Conservation (phyloP, 441 rosid genomes). For the Gossypium schwendimanii region DNA sequence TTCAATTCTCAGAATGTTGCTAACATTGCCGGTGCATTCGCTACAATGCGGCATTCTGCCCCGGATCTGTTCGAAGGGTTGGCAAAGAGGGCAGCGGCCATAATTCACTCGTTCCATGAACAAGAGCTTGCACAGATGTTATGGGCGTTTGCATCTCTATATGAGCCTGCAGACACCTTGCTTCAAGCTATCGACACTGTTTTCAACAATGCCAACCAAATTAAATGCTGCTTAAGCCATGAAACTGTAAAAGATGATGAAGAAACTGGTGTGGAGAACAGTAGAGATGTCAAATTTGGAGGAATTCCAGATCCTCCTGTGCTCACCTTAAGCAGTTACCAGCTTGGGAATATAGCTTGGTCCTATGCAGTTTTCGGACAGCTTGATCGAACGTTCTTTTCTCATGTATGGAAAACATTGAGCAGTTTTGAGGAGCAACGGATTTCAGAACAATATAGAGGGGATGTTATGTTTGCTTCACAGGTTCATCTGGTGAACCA, state of each 20-base stretch:
- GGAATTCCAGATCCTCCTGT: slow-evolving; percentile 29
- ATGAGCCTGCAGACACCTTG: slow-evolving; percentile 57
- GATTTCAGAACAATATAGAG: slow-evolving; percentile 82
- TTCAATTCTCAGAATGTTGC: slow-evolving; percentile 92
- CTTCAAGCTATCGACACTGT: slow-evolving; percentile 60
- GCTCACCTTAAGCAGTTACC: slow-evolving; percentile 67
- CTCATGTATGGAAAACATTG: slow-evolving; percentile 56
- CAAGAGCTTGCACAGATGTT: slow-evolving; percentile 83
- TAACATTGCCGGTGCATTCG: slow-evolving; percentile 84
- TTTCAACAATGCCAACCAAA: slow-evolving; percentile 43
- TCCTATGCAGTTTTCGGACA: slow-evolving; percentile 90
- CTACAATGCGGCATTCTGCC: slow-evolving; percentile 83
- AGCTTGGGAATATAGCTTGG: slow-evolving; percentile 92
- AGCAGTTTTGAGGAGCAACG: slow-evolving; percentile 60
- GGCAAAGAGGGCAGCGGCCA: slow-evolving; percentile 52
- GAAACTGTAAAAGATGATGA: slow-evolving; percentile 27
- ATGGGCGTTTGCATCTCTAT: slow-evolving; percentile 88
- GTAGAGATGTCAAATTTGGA: slow-evolving; percentile 17
- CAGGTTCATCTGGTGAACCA: slow-evolving; percentile 81
- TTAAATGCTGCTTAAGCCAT: slow-evolving; percentile 35
- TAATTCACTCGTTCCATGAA: slow-evolving; percentile 50
- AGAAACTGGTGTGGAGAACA: slow-evolving; percentile 16
- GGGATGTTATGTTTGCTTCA: slow-evolving; percentile 84
- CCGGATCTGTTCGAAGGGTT: slow-evolving; percentile 58
- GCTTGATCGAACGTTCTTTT: slow-evolving; percentile 58